A percentile compares a stretch with the other conserved stretches of the same genome.
Conservation (phyloP, 2,329 filamentous ascomycete species). For the Fusarium clavum region DNA sequence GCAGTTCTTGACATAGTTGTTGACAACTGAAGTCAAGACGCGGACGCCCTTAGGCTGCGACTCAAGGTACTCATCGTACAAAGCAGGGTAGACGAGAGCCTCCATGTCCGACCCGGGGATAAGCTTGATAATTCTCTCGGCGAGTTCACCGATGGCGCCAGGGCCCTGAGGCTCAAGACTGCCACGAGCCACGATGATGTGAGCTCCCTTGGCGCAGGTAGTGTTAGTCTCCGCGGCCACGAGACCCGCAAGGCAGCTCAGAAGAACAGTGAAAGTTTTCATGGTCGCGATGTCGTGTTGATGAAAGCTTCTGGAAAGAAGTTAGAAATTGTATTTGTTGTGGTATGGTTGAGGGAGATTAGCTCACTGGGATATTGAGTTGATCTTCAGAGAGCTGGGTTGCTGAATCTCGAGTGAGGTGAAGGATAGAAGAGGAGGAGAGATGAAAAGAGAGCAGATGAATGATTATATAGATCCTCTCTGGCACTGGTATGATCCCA, state of each 20-base stretch:
- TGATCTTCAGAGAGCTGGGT: not conserved
- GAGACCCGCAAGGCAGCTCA: conserved; percentile 14
- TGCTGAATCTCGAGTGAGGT: not conserved
- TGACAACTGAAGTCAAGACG: conserved; percentile 15
- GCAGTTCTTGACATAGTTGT: conserved; percentile 26
- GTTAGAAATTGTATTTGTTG: conserved; percentile 1
- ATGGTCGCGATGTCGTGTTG: not conserved
- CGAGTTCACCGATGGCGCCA: conserved; percentile 33
- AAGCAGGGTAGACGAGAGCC: conserved; percentile 37
- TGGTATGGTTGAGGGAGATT: not conserved
- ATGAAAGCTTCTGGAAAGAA: not conserved
- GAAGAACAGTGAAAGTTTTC: conserved; percentile 8
- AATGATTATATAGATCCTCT: conserved; percentile 10
- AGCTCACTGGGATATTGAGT: not conserved
- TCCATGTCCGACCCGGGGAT: conserved; percentile 38
- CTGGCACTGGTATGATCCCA: not conserved
- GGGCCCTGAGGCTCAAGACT: conserved; percentile 37
- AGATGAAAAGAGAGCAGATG: not conserved
- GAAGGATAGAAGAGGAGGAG: too few species aligned
- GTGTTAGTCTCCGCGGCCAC: not conserved
- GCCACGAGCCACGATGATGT: conserved; percentile 38
- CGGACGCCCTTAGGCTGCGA: conserved; percentile 36
- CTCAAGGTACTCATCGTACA: conserved; percentile 28
- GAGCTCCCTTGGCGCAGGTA: conserved; percentile 30
- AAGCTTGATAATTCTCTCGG: not conserved